Evolutionary conservation across 108 stramenopile species (phyloP).

Genomic region (Nannochloropsis gaditana): DNA sequence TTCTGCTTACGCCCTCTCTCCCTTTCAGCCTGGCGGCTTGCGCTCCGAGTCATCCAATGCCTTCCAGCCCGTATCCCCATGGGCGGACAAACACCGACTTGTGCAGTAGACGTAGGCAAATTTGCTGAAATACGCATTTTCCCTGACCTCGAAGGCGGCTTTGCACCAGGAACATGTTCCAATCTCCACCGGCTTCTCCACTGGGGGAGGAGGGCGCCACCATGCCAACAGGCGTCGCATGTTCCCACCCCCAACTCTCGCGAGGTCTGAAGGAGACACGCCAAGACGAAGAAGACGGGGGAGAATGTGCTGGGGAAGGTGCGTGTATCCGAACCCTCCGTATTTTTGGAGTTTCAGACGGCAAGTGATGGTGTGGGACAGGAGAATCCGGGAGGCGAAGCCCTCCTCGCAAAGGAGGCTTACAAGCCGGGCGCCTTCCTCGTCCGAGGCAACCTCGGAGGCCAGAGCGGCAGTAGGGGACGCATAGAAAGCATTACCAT

Average conservation of each 20-base stretch:
- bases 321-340: neutral
- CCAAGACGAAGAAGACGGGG: neutral
- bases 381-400: neutral
- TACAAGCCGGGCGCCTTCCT: neutral
- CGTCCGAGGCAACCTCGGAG: neutral
- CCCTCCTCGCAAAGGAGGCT: neutral
- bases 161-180: neutral
- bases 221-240: neutral
- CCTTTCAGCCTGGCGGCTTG: too few species aligned
- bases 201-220: neutral
- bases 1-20: too few species aligned
- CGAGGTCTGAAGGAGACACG: neutral
- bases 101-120: neutral
- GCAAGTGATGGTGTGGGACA: neutral
- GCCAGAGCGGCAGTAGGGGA: neutral
- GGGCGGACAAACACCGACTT: neutral
- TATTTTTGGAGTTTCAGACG: neutral
- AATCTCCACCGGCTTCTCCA: neutral
- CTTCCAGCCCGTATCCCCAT: neutral
- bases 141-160: neutral
- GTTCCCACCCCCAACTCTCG: neutral
- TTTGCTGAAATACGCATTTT: slow-evolving; percentile 8
- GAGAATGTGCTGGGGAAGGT: neutral
- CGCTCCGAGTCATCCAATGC: too few species aligned
- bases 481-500: neutral